Base-by-base conservation (phyloP, 495 filamentous ascomycete species). In the Penicillium subrubescens region DNA sequence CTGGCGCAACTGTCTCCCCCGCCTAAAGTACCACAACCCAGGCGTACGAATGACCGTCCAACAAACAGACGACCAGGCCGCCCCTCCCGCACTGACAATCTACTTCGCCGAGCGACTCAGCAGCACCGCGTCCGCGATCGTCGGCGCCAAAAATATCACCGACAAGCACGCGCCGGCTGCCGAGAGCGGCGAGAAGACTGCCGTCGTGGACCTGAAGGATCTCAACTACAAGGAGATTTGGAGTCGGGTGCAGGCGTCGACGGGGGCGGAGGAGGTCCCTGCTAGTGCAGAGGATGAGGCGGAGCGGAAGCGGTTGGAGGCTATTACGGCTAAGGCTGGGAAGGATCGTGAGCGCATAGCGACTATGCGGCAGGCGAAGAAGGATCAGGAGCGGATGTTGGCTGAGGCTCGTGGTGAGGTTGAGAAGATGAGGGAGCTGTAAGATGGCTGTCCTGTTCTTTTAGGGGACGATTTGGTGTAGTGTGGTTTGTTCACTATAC, bases 1-100 rank as follows among this genome's bases (percentile, higher is more conserved):
- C 84, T 97, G 92, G 93, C 87, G 85, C 54, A 77, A 87, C 41
- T 90, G 86, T 68, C 88, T 99, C 35, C 91, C 91, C 2, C 86
- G 92, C 65, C 81, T 99, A 60, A 97, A 99, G 83, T 98, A 89
- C 81, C 90, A 95, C 82, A 99, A 99, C 73, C 95, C 95, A 0
- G 81, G 86, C 8, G 73, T 98, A 17, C 84, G 86, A 17, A 94
- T 98, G 88, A 88, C 90, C 39, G 87, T 98, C 58, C 86, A 86
- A 68, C 89, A 92, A 55, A 87, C 82, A 23, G 48, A 62, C 21
- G 79, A 90, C 27, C 78, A 86, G 56, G 71, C 77, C 8, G 73
- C 73, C 69, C 54, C 87, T 80, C 41, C 88, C 84, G 87, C 94
- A 6, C 79, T 98, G 76, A 90, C 88, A 63, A 80, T 99, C 58